Conservation (phyloP, 768 basidiomycete genomes). For the Gymnopilus junonius region DNA sequence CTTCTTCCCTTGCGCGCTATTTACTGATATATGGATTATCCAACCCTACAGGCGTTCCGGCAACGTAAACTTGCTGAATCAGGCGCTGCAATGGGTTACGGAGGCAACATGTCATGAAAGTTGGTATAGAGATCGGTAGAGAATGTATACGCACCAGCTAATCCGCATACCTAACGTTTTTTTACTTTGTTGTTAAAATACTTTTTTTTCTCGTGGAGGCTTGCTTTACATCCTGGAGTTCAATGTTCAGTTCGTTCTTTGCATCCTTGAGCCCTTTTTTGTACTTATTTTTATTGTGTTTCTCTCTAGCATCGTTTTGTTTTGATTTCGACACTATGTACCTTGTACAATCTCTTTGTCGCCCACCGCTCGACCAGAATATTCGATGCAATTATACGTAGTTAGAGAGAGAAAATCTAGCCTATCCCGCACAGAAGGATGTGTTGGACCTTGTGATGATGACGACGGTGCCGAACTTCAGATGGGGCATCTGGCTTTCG, state of each 20-base stretch:
- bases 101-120: conserved; percentile 50
- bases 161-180: not conserved
- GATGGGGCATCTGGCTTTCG: too few species aligned
- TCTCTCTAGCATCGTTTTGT: conserved; percentile 16
- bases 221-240: conserved; percentile 13
- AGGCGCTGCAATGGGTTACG: conserved; percentile 61
- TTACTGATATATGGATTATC: conserved; percentile 6
- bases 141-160: not conserved
- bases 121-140: not conserved
- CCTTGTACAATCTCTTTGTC: conserved; percentile 9
- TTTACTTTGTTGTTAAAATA: conserved; percentile 2
- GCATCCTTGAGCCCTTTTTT: conserved; percentile 1
- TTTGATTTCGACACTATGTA: conserved; percentile 10
- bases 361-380: conserved; percentile 15
- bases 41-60: conserved; percentile 75
- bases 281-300: conserved; percentile 6
- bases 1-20: not conserved
- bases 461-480: too few species aligned
- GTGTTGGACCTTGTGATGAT: too few species aligned
- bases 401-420: conserved; percentile 10
- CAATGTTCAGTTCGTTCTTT: not conserved
- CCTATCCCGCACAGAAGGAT: not conserved
- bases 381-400: conserved; percentile 19
- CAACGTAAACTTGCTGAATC: conserved; percentile 73
- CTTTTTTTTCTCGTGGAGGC: not conserved